Evolutionary conservation across 805 yeast species (phyloP), one percentile per base, ranked within the genome.

Genomic region (Yarrowia deformans): DNA sequence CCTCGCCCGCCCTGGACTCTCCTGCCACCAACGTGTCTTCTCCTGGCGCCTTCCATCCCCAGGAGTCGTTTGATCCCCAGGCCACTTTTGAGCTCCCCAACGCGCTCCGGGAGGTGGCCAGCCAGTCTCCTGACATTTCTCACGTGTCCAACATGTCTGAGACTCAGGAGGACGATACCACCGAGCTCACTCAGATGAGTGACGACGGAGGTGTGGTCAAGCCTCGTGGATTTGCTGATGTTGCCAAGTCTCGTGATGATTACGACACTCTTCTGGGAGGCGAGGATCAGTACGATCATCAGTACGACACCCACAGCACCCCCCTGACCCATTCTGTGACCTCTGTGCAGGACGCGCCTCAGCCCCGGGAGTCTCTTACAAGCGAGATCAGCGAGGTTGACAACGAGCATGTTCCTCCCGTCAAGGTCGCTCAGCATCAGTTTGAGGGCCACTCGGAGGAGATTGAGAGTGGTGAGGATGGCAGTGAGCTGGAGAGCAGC

Each of bases 301-400:
- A 49, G 40, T 55, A 40, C 37, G 63, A 55, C 23, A 23, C 14
- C 16, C 29, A 58, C 49, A 43, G 45, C 64, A 60, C 66, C 16
- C 66, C 66, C 4, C 50, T 34, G 42, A 60, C 66, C 16, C 52
- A 60, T 16, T 60, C 66, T 7, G 66, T 42, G 9, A 45, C 66
- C 13, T 60, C 66, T 34, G 52, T 60, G 18, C 66, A 60, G 34
- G 39, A 32, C 8, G 52, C 45, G 10, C 42, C 66, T 16, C 52
- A 34, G 42, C 52, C 66, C n/a, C 52, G 52, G 13, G 52, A 60
- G 52, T 60, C 66, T 45, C 50, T 60, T 10, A 60, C 66, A 14
- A 43, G 52, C 18, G 66, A 60, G 52, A 60, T 60, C 14, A 60
- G 52, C 42, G 66, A 56, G 64, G 40, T 56, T 34, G 70, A 70